Evolutionary conservation across 2,329 filamentous ascomycete genomes (phyloP).

Genomic region (Stenocarpella maydis): DNA sequence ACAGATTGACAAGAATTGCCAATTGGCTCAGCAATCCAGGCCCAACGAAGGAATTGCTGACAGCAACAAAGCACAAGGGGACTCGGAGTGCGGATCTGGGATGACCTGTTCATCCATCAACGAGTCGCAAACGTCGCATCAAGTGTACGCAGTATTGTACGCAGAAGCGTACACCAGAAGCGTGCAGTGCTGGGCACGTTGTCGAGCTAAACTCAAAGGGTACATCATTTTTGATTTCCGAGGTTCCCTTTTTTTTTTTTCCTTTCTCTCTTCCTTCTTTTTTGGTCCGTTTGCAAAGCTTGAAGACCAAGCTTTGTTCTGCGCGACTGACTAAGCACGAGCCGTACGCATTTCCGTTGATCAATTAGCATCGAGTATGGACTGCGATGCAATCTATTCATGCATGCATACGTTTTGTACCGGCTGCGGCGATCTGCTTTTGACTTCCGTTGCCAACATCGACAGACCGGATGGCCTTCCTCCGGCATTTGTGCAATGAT

Average conservation of each 20-base stretch:
- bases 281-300: too few species aligned
- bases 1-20: background rate
- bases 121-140: conserved; percentile 4
- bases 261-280: too few species aligned
- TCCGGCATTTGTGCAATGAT: conserved; percentile 23
- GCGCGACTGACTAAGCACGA: conserved; percentile 1
- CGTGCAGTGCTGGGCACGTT: background rate
- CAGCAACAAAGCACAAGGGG: too few species aligned
- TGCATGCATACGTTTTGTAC: background rate
- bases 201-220: conserved; percentile 2
- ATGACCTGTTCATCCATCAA: background rate
- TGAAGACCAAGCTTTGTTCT: background rate
- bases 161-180: background rate
- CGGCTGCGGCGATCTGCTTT: background rate
- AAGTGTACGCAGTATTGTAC: too few species aligned
- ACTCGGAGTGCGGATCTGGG: background rate
- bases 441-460: background rate
- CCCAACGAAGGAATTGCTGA: background rate
- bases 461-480: background rate
- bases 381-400: background rate
- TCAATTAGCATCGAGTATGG: background rate
- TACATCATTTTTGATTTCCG: too few species aligned
- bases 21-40: background rate
- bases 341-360: background rate
- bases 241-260: background rate